Conservation (phyloP, 208 protist species). For the Acanthamoeba quina region DNA sequence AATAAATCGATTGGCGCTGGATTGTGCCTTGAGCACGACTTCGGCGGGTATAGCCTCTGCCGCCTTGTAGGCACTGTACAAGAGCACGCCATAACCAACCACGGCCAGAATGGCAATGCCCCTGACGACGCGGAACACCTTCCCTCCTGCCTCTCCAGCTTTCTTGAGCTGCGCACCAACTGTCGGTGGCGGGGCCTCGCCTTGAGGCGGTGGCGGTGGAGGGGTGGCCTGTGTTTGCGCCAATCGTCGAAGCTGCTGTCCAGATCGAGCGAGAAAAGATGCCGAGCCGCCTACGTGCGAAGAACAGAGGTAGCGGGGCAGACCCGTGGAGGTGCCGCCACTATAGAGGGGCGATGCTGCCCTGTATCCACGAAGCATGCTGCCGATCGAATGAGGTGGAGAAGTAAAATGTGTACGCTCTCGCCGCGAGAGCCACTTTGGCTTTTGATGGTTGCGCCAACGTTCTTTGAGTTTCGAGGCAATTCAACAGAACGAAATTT, state of each 20-base stretch:
- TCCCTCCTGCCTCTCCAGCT: not conserved
- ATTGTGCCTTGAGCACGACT: slow-evolving; percentile 6
- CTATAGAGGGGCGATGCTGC: not conserved
- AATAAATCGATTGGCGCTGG: not conserved
- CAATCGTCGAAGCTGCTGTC: not conserved
- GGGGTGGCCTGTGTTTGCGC: not conserved
- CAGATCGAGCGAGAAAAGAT: not conserved
- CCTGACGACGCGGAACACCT: not conserved
- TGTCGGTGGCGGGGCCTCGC: not conserved
- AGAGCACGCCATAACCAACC: slow-evolving; percentile 32
- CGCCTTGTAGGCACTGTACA: not conserved
- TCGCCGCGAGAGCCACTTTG: no score
- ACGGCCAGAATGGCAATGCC: not conserved
- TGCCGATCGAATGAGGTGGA: not conserved
- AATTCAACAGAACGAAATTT: no score
- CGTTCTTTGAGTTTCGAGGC: no score
- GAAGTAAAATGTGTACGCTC: no score
- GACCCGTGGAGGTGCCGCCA: not conserved
- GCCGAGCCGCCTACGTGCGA: not conserved
- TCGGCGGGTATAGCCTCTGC: not conserved
- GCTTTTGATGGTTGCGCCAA: no score
- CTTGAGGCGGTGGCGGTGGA: not conserved
- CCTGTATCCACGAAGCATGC: not conserved
- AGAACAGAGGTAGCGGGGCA: not conserved
- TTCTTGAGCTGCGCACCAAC: not conserved